These are phyloP conservation scores for Huntiella savannae DNA, from an alignment of 2,329 filamentous ascomycete species.

Conservation along the genomic window DNA sequence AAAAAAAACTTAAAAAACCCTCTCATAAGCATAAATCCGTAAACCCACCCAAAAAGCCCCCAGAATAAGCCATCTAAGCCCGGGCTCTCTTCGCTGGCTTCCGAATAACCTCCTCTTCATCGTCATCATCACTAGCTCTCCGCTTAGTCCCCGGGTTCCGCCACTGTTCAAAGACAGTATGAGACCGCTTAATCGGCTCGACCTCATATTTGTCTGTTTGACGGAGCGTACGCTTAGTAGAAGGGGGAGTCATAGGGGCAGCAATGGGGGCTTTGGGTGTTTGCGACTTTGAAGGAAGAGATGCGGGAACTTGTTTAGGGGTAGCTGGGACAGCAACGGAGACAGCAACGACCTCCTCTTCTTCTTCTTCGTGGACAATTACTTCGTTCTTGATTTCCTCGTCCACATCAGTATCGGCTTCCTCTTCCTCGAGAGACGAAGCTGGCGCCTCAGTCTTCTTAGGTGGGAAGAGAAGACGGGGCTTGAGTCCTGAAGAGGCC, in stretches of 20 bases:
- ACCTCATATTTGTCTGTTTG: slow-evolving; percentile 29
- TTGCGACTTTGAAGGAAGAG: slow-evolving; percentile 7
- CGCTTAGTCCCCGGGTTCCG: slow-evolving; percentile 19
- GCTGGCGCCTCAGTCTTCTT: slow-evolving; percentile 24
- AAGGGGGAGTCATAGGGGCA: slow-evolving; percentile 41
- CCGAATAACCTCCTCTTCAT: background rate
- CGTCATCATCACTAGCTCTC: slow-evolving; percentile 24
- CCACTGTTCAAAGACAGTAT: slow-evolving; percentile 9
- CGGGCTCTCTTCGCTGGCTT: slow-evolving; percentile 3
- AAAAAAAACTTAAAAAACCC: background rate
- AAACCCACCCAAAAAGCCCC: background rate
- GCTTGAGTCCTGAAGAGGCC: slow-evolving; percentile 52
- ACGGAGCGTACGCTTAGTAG: slow-evolving; percentile 40
- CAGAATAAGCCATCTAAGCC: background rate
- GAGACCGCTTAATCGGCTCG: slow-evolving; percentile 36
- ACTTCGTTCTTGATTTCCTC: slow-evolving; percentile 22
- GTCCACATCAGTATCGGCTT: slow-evolving; percentile 40
- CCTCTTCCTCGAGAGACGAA: slow-evolving; percentile 34
- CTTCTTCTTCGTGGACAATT: slow-evolving; percentile 12
- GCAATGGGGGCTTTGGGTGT: slow-evolving; percentile 39
- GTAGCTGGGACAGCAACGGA: slow-evolving; percentile 15
- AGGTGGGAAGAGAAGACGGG: slow-evolving; percentile 49
- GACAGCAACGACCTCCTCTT: slow-evolving; percentile 13
- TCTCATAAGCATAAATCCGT: background rate
- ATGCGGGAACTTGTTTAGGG: slow-evolving; percentile 19